Base-by-base conservation (phyloP, 2,329 filamentous ascomycete genomes). In the Elsinoe fawcettii region DNA sequence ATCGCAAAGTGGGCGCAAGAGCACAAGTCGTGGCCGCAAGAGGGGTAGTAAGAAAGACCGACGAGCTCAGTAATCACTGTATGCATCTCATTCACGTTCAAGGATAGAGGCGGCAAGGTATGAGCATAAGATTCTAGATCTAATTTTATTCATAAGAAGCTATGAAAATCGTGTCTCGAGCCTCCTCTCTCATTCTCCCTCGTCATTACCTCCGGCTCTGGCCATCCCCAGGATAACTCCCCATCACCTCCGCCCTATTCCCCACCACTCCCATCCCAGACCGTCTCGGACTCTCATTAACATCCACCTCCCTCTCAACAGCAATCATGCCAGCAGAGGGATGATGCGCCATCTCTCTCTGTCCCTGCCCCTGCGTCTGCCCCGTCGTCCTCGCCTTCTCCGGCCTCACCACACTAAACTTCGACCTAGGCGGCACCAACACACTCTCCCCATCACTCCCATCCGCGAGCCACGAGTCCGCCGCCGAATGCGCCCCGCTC, bases 341-440 rank as follows among this genome's bases (percentile, higher is more conserved):
- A 20, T 51, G 46, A 20, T 51, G 46, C 46, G 46, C 46, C 46
- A 51, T 51, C 46, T 51, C 46, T 14, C 25, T 34, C 46, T 32
- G 23, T 20, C 27, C 46, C 8, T 27, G 46, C 4, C 14, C 46
- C 25, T 44, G 39, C 46, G 27, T 3, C 12, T 9, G 12, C 22
- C 8, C 25, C 7, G 9, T 11, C 2, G 27, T 11, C 25, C 12
- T 12, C 25, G 34, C 12, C 16, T 20, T 51, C 25, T n/a, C 23
- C 2, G 46, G 46, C 25, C 27, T 16, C 25, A 12, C 12, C 1
- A 51, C 23, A 34, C 25, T 51, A 25, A 32, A 51, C 16, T 51
- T 51, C 7, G 25, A 32, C 25, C 46, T 3, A 4, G 46, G 46
- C 46, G 46, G 46, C 23, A 51, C 46, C 9, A 51, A 25, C 23